Conservation (phyloP, 495 filamentous ascomycete species). For the Beverwykella pulmonaria region DNA sequence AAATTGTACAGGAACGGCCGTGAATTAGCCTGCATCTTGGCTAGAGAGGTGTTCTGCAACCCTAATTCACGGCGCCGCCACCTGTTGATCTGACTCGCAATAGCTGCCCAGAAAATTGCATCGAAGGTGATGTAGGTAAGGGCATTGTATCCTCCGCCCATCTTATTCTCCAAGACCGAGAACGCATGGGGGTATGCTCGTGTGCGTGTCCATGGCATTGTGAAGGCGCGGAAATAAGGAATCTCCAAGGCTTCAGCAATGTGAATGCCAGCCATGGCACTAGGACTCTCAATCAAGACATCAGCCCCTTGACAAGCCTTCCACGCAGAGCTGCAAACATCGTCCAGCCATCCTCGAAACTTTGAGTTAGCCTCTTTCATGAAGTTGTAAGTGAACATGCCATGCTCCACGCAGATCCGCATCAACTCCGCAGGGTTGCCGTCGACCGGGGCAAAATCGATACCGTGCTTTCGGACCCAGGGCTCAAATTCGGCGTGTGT, state of each 20-base stretch:
- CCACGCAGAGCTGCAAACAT: constrained; percentile 83
- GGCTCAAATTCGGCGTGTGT: constrained; percentile 87
- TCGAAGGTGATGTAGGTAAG: constrained; percentile 97
- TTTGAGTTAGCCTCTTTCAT: constrained; percentile 82
- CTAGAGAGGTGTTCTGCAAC: constrained; percentile 76
- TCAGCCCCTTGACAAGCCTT: constrained; percentile 82
- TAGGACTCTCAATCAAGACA: constrained; percentile 92
- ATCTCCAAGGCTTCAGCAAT: constrained; percentile 95
- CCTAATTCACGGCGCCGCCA: constrained; percentile 83
- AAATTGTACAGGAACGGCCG: constrained; percentile 98
- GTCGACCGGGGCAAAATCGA: constrained; percentile 84
- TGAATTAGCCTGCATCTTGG: constrained; percentile 94
- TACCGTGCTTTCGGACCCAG: constrained; percentile 89
- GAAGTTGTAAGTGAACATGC: constrained; percentile 95
- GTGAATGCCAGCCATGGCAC: constrained; percentile 96
- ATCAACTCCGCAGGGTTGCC: constrained; percentile 95
- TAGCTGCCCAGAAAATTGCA: constrained; percentile 94
- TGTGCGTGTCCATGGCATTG: constrained; percentile 98
- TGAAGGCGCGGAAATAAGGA: constrained; percentile 96
- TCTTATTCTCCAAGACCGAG: constrained; percentile 88
- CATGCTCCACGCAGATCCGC: constrained; percentile 93
- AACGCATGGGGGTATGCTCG: constrained; percentile 97
- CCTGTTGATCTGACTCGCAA: constrained; percentile 85
- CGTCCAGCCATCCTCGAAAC: constrained; percentile 93
- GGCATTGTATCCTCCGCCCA: constrained; percentile 93